These are phyloP conservation scores for Starmerella ratchasimensis DNA, from an alignment of 805 yeast species.

Conservation along the genomic window DNA sequence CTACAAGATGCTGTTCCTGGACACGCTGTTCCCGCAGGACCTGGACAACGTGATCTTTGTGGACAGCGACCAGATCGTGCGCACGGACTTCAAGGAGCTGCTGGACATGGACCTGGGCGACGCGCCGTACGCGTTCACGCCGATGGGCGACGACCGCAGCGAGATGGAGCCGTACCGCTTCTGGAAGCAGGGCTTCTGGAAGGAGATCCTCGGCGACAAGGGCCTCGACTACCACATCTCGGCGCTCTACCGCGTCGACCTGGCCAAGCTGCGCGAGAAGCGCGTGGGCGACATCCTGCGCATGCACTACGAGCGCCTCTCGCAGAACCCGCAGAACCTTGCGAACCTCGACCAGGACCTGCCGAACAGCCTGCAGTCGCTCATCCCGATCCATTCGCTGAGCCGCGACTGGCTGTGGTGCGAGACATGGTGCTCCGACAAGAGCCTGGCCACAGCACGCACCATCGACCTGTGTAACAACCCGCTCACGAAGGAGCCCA, in stretches of 20 bases:
- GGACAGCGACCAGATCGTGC: conserved; percentile 71
- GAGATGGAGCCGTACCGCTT: conserved; percentile 79
- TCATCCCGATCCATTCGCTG: conserved; percentile 53
- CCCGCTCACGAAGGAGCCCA: conserved; percentile 69
- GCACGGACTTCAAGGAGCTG: conserved; percentile 60
- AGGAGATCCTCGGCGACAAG: conserved; percentile 39
- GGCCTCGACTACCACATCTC: conserved; percentile 56
- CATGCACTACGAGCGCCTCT: conserved; percentile 68
- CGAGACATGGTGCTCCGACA: conserved; percentile 80
- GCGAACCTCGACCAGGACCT: conserved; percentile 83
- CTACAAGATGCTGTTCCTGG: conserved; percentile 72
- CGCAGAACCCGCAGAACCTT: conserved; percentile 66
- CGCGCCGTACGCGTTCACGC: conserved; percentile 76
- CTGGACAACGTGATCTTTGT: conserved; percentile 68
- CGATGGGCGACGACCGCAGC: conserved; percentile 67
- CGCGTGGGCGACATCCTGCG: conserved; percentile 72
- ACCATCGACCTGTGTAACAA: conserved; percentile 77
- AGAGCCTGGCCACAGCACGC: conserved; percentile 45
- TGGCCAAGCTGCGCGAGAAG: conserved; percentile 46
- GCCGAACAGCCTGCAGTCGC: conserved; percentile 70
- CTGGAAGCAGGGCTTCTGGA: conserved; percentile 94
- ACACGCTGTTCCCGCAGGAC: conserved; percentile 70
- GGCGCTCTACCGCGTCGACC: conserved; percentile 72
- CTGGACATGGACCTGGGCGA: conserved; percentile 57
- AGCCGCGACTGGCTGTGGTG: conserved; percentile 88